Percentiles rank a stretch among this genome's conserved stretches.
phyloP scores from a whole-genome alignment of 179 eudicot genomes.

The Patellifolia procumbens region DNA sequence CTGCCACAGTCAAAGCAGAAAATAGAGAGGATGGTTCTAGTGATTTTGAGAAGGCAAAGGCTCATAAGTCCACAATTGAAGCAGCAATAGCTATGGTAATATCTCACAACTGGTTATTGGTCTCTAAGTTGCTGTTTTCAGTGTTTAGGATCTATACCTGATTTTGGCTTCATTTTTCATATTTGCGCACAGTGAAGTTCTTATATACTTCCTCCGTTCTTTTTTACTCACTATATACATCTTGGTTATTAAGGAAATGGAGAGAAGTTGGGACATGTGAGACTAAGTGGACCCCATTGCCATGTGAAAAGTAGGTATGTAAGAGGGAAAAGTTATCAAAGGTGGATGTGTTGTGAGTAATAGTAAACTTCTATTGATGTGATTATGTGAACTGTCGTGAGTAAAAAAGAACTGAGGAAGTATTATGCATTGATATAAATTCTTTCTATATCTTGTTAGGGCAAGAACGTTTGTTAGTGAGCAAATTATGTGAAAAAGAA shows the following conservation, averaged over 20 bases:
- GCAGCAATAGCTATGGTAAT: slow-evolving; percentile 86
- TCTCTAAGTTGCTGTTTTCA: slow-evolving; percentile 9
- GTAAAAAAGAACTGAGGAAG: too few relatives aligned
- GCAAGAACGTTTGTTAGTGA: not conserved
- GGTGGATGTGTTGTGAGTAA: too few relatives aligned
- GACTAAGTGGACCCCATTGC: too few relatives aligned
- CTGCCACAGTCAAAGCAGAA: slow-evolving; percentile 43
- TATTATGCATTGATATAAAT: not conserved
- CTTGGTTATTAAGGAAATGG: too few relatives aligned
- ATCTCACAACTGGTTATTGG: slow-evolving; percentile 10
- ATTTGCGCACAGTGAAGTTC: not conserved
- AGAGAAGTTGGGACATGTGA: too few relatives aligned
- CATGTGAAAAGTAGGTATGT: too few relatives aligned
- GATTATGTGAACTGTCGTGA: too few relatives aligned
- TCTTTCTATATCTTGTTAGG: not conserved
- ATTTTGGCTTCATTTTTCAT: not conserved
- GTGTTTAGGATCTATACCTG: slow-evolving; percentile 11
- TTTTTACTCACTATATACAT: too few relatives aligned
- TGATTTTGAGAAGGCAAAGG: slow-evolving; percentile 92
- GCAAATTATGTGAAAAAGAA: slow-evolving; percentile 5
- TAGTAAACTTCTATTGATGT: too few relatives aligned
- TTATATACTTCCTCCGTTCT: too few relatives aligned
- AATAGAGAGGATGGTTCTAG: slow-evolving; percentile 50
- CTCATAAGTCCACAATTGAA: slow-evolving; percentile 88
- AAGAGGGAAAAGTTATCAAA: too few relatives aligned